Conservation (phyloP, 2,329 filamentous ascomycete genomes). For the Paraphoma chrysanthemicola region DNA sequence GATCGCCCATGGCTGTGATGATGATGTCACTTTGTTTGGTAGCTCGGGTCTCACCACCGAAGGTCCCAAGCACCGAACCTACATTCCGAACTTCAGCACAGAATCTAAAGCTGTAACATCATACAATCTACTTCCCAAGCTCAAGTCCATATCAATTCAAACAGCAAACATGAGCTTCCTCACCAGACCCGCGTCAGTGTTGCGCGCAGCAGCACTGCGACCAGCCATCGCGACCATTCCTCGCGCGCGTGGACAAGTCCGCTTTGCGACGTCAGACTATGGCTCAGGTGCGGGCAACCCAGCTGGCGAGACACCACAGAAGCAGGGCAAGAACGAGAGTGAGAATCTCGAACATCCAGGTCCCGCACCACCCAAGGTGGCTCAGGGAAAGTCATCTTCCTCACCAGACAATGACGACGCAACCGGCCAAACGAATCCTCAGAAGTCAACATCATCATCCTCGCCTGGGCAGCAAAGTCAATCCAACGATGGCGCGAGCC, state of each 20-base stretch:
- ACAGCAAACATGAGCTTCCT: conserved; percentile 39
- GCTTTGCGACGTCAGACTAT: conserved; percentile 50
- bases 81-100: neutral
- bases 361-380: conserved; percentile 52
- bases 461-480: conserved; percentile 13
- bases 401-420: conserved; percentile 35
- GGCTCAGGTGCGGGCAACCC: conserved; percentile 53
- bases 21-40: conserved; percentile 5
- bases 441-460: conserved; percentile 5
- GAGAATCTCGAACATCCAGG: conserved; percentile 55
- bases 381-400: conserved; percentile 40
- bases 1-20: neutral
- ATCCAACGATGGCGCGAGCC: conserved; percentile 12
- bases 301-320: conserved; percentile 52
- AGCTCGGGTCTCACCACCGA: neutral
- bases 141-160: neutral
- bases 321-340: conserved; percentile 49
- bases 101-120: neutral
- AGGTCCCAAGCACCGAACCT: conserved; percentile 1
- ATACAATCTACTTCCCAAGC: neutral
- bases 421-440: neutral
- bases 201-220: conserved; percentile 35
- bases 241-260: conserved; percentile 37
- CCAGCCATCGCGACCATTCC: conserved; percentile 31
- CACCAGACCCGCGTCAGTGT: conserved; percentile 30